A percentile compares a stretch with the other conserved stretches of the same genome.
phyloP scores from a whole-genome alignment of 106 monocot genomes.

The Platanthera zijinensis region DNA sequence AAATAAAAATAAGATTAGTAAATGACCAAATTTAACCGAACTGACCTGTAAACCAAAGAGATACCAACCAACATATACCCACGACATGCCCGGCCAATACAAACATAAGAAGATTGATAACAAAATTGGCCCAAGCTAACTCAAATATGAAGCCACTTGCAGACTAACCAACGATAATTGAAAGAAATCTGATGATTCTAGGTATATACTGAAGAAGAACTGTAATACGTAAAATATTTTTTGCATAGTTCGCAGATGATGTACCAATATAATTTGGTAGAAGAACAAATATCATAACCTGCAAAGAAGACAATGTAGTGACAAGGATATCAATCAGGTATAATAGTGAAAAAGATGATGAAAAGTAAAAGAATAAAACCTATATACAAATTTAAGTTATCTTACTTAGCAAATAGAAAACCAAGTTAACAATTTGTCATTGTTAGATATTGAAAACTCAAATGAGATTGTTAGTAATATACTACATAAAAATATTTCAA shows the following conservation, averaged over 20 bases:
- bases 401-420: not conserved
- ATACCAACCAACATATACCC: slow-evolving; percentile 93
- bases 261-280: slow-evolving; percentile 61
- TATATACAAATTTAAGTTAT: not conserved
- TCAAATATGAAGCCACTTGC: slow-evolving; percentile 91
- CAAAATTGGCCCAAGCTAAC: slow-evolving; percentile 91
- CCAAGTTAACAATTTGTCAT: not conserved
- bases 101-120: slow-evolving; percentile 94
- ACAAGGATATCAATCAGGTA: not conserved
- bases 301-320: slow-evolving; percentile 6
- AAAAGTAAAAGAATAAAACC: not conserved
- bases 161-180: slow-evolving; percentile 68
- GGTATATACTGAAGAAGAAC: slow-evolving; percentile 88
- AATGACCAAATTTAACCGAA: not conserved
- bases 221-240: slow-evolving; percentile 64
- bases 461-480: too few species aligned
- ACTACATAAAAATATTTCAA: too few species aligned
- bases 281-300: slow-evolving; percentile 79
- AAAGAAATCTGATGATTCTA: slow-evolving; percentile 63
- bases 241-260: slow-evolving; percentile 74
- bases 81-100: slow-evolving; percentile 89
- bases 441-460: too few species aligned
- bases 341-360: not conserved
- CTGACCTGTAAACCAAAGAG: slow-evolving; percentile 87
- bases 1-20: not conserved